phyloP scores from a whole-genome alignment of 2,329 filamentous ascomycete genomes.

The Aspergillus caelatus region DNA sequence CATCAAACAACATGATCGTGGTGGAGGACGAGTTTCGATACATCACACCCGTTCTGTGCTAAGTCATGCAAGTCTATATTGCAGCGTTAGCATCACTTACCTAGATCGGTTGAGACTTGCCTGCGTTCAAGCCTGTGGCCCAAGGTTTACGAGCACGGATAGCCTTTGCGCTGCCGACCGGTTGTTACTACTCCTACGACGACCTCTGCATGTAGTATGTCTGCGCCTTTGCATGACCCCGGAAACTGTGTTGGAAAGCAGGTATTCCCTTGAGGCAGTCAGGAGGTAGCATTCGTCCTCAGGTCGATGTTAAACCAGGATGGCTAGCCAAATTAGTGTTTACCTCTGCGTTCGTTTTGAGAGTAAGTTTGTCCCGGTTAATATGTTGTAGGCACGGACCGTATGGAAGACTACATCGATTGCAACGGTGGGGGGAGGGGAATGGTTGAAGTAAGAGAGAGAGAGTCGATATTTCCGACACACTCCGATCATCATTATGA shows the following conservation, averaged over 20 bases:
- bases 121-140: background rate
- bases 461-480: slow-evolving; percentile 1
- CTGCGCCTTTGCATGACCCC: background rate
- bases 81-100: slow-evolving; percentile 4
- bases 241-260: background rate
- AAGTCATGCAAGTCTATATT: slow-evolving; percentile 2
- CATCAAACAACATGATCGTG: background rate
- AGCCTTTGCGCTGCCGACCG: background rate
- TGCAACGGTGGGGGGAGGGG: slow-evolving; percentile 1
- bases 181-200: background rate
- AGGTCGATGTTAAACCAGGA: slow-evolving; percentile 2
- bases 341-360: background rate
- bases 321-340: background rate
- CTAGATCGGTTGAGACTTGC: background rate
- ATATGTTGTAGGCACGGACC: slow-evolving; percentile 1
- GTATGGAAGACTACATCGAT: background rate
- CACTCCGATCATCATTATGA: background rate
- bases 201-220: background rate
- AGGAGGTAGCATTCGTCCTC: slow-evolving; percentile 1
- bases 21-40: slow-evolving; percentile 2
- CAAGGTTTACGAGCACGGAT: background rate
- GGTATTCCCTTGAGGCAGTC: slow-evolving; percentile 3
- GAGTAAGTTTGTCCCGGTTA: background rate
- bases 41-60: slow-evolving; percentile 8
- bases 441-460: background rate